Evolutionary conservation across 371 early-diverging fungal species (phyloP).

Genomic region (Cokeromyces recurvatus): DNA sequence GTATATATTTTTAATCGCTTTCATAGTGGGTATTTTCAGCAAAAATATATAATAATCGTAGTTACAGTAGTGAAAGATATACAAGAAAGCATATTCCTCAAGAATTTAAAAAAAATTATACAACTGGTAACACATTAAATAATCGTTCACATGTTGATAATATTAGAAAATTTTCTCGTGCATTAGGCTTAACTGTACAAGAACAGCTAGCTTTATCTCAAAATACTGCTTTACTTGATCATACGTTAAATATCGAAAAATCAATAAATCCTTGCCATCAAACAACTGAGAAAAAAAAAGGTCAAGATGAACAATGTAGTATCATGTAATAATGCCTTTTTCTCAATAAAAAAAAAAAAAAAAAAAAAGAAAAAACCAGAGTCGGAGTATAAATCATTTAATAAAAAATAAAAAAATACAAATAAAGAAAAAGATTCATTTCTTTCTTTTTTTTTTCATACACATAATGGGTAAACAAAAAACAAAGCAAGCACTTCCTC

Average conservation of each 20-base stretch:
- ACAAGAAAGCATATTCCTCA: slow-evolving; percentile 1
- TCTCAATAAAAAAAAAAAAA: too few species aligned
- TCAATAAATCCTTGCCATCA: too few species aligned
- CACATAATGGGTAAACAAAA: slow-evolving; percentile 26
- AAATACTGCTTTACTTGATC: slow-evolving; percentile 31
- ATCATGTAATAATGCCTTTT: neutral
- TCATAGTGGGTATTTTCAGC: slow-evolving; percentile 15
- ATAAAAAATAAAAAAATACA: too few species aligned
- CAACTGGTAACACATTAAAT: too few species aligned
- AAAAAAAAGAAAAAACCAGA: too few species aligned
- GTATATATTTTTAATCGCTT: neutral
- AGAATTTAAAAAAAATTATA: slow-evolving; percentile 3
- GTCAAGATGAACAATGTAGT: slow-evolving; percentile 8
- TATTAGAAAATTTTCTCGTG: slow-evolving; percentile 30
- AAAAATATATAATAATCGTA: slow-evolving; percentile 13
- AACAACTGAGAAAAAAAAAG: neutral
- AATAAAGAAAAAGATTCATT: neutral
- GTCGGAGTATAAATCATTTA: too few species aligned
- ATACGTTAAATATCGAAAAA: slow-evolving; percentile 23
- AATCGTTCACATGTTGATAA: slow-evolving; percentile 33
- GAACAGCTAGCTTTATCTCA: slow-evolving; percentile 30
- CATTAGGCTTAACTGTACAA: slow-evolving; percentile 28
- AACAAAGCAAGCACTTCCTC: slow-evolving; percentile 62
- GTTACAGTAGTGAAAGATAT: neutral
- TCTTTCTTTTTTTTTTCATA: neutral